Percentiles rank a stretch among this genome's conserved stretches.
Evolutionary conservation across 768 basidiomycete genomes (phyloP).

Genomic region (Porphyrellus cyaneotinctus): DNA sequence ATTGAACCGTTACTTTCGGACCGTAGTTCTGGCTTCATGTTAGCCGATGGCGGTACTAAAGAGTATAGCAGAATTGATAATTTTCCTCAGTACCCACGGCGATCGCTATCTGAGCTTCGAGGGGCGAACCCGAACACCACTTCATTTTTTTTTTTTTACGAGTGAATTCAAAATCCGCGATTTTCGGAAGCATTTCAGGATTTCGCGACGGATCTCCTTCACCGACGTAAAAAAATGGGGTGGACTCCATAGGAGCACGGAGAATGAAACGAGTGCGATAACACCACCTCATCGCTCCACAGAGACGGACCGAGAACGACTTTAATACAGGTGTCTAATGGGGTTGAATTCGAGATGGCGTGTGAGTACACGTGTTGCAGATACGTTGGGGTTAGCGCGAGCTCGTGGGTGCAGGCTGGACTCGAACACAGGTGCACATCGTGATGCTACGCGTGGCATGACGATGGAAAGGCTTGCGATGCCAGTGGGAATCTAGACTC

Average conservation of each 20-base stretch:
- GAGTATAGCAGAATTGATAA: conserved; percentile 2
- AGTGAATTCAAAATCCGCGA: conserved; percentile 26
- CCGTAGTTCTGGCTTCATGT: neutral
- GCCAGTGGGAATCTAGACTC: neutral
- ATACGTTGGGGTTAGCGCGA: conserved; percentile 29
- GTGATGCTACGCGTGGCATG: neutral
- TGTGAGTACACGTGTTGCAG: conserved; percentile 33
- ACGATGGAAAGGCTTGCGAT: too few species aligned
- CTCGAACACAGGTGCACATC: neutral
- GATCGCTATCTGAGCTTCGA: conserved; percentile 4
- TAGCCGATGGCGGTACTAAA: conserved; percentile 17
- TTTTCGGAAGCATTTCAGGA: conserved; percentile 21
- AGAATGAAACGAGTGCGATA: conserved; percentile 5
- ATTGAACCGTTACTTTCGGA: too few species aligned
- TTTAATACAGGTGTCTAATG: conserved; percentile 10
- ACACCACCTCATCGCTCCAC: conserved; percentile 13
- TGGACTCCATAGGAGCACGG: neutral
- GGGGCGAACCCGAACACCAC: neutral
- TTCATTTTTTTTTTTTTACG: neutral
- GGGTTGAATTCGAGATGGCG: conserved; percentile 27
- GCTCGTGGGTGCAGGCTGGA: conserved; percentile 2
- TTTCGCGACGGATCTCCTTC: conserved; percentile 6
- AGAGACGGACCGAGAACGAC: conserved; percentile 6
- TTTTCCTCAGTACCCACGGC: conserved; percentile 3
- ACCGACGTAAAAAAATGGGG: conserved; percentile 17